phyloP scores from a whole-genome alignment of 257 asterid species.

The Solanum appendiculatum region DNA sequence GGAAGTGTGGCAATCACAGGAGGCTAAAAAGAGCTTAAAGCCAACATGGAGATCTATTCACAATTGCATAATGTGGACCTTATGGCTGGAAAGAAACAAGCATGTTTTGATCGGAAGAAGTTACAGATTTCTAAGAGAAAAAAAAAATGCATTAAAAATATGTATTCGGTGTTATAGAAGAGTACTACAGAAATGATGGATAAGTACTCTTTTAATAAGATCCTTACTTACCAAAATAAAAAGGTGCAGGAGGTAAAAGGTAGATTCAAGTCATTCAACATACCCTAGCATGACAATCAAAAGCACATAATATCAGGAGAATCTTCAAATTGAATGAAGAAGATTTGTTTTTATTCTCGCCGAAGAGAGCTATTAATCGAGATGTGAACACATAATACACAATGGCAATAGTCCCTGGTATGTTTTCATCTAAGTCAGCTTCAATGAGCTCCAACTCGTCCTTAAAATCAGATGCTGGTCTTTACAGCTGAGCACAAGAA shows the following conservation, averaged over 20 bases:
- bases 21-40: neutral
- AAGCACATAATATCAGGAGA: neutral
- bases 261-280: neutral
- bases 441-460: neutral
- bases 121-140: neutral
- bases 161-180: neutral
- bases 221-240: neutral
- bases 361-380: neutral
- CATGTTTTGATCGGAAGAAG: neutral
- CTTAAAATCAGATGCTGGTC: neutral
- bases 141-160: neutral
- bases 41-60: neutral
- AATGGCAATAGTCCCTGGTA: neutral
- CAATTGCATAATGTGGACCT: neutral
- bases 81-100: neutral
- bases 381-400: neutral
- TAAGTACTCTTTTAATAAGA: neutral
- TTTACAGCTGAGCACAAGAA: neutral
- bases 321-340: neutral
- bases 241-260: neutral
- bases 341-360: too few relatives aligned
- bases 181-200: neutral
- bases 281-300: neutral
- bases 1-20: neutral
- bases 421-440: neutral